These are phyloP conservation scores for Mikania micrantha DNA, from an alignment of 129 eudicot species.

Conservation along the genomic window DNA sequence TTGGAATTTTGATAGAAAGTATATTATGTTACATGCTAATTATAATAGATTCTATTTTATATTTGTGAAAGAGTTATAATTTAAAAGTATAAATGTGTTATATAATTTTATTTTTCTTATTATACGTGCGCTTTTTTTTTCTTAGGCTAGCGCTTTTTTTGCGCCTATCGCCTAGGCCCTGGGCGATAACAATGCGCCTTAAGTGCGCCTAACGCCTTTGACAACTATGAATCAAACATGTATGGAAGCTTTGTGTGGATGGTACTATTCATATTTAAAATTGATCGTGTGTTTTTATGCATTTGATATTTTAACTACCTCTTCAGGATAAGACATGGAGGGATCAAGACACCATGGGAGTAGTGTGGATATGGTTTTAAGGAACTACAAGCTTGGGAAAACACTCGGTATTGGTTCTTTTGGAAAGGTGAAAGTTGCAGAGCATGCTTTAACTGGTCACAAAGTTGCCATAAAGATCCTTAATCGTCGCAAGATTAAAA, in stretches of 20 bases:
- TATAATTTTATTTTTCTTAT: too few relatives aligned
- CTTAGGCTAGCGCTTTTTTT: too few relatives aligned
- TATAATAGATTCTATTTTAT: too few relatives aligned
- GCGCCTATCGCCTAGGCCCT: too few relatives aligned
- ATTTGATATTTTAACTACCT: background rate
- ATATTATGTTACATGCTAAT: too few relatives aligned
- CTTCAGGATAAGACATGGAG: slow-evolving; percentile 57
- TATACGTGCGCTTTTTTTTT: too few relatives aligned
- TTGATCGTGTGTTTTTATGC: background rate
- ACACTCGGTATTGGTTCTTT: slow-evolving; percentile 97
- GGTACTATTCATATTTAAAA: background rate
- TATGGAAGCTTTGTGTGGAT: background rate
- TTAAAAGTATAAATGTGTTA: too few relatives aligned
- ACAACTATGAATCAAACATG: too few relatives aligned
- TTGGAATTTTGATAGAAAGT: too few relatives aligned
- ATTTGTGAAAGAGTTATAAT: too few relatives aligned
- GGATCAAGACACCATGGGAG: slow-evolving; percentile 66
- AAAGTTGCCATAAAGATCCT: slow-evolving; percentile 98
- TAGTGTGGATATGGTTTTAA: slow-evolving; percentile 55
- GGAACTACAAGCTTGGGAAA: slow-evolving; percentile 91
- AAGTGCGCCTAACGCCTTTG: too few relatives aligned
- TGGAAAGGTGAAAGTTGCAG: slow-evolving; percentile 93
- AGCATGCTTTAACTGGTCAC: slow-evolving; percentile 78
- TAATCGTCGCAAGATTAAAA: slow-evolving; percentile 85
- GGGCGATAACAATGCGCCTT: too few relatives aligned